Conservation (phyloP, 352 stramenopile genomes). For the Pythium myriotylum region DNA sequence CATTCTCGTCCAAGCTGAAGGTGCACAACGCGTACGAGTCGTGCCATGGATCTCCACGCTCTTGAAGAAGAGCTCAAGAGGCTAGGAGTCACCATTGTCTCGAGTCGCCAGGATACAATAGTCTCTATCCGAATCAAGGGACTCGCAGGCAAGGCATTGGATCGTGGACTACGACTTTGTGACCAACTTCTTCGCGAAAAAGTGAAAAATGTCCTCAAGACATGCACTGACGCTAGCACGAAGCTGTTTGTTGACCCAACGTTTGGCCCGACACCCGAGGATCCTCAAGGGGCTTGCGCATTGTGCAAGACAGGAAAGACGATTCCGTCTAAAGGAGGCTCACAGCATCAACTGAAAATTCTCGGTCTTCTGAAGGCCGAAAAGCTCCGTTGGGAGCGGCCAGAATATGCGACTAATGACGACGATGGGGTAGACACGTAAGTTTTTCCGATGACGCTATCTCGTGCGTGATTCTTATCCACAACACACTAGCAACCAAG, state of each 20-base stretch:
- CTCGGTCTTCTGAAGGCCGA: slow-evolving; percentile 70
- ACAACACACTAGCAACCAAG: slow-evolving; percentile 6
- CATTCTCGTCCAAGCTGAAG: slow-evolving; percentile 8
- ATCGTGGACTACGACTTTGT: slow-evolving; percentile 55
- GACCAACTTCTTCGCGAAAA: slow-evolving; percentile 79
- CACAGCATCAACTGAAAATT: slow-evolving; percentile 76
- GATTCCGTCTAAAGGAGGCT: slow-evolving; percentile 68
- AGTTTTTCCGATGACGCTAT: not conserved
- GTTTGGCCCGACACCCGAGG: slow-evolving; percentile 68
- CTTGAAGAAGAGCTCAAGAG: slow-evolving; percentile 86
- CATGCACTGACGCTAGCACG: slow-evolving; percentile 38
- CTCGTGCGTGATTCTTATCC: not conserved
- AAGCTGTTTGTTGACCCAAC: slow-evolving; percentile 80
- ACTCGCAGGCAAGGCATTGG: slow-evolving; percentile 56
- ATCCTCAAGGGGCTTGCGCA: slow-evolving; percentile 59
- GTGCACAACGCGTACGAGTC: not conserved
- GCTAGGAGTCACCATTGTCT: slow-evolving; percentile 74
- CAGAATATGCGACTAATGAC: slow-evolving; percentile 53
- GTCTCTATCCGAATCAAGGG: slow-evolving; percentile 80
- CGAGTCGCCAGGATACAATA: slow-evolving; percentile 72
- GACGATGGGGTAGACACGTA: slow-evolving; percentile 23
- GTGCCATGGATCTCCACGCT: slow-evolving; percentile 42
- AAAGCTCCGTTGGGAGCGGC: slow-evolving; percentile 81
- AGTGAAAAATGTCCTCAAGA: slow-evolving; percentile 67
- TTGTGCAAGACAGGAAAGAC: slow-evolving; percentile 62